phyloP scores from a whole-genome alignment of 78 protist species.

The Dictyostelium intermedium region DNA sequence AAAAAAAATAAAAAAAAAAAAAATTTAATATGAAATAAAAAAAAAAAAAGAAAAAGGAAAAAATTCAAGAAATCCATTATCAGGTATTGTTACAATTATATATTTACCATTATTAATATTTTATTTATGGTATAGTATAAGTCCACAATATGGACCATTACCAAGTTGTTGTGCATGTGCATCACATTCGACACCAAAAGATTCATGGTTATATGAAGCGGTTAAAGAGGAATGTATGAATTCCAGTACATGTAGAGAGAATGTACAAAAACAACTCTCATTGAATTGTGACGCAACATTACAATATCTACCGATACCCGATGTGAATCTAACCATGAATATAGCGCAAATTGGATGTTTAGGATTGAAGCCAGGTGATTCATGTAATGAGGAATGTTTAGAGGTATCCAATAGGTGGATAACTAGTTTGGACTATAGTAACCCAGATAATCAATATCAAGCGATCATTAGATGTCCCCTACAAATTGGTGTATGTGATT shows the following conservation, averaged over 20 bases:
- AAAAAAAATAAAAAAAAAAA: neutral
- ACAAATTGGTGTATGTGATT: slow-evolving; percentile 64
- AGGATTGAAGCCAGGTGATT: slow-evolving; percentile 52
- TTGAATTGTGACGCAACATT: slow-evolving; percentile 65
- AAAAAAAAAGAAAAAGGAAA: neutral
- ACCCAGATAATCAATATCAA: slow-evolving; percentile 36
- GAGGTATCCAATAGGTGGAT: slow-evolving; percentile 40
- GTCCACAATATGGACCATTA: slow-evolving; percentile 51
- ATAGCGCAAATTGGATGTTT: slow-evolving; percentile 49
- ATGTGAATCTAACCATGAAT: slow-evolving; percentile 29
- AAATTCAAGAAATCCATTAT: slow-evolving; percentile 21
- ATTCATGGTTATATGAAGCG: slow-evolving; percentile 23
- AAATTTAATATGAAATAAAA: too few species aligned
- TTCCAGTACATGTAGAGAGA: neutral
- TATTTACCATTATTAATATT: slow-evolving; percentile 50
- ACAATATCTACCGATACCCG: slow-evolving; percentile 30
- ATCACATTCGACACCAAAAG: neutral
- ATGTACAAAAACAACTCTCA: slow-evolving; percentile 4
- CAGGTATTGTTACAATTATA: slow-evolving; percentile 33
- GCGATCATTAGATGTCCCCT: slow-evolving; percentile 40
- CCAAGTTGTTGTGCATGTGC: slow-evolving; percentile 71
- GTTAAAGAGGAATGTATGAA: neutral
- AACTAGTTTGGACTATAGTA: slow-evolving; percentile 21
- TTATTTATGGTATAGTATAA: slow-evolving; percentile 37
- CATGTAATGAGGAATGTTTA: slow-evolving; percentile 37